Conservation (phyloP, 257 asterid species). For the Marsdenia floribunda region DNA sequence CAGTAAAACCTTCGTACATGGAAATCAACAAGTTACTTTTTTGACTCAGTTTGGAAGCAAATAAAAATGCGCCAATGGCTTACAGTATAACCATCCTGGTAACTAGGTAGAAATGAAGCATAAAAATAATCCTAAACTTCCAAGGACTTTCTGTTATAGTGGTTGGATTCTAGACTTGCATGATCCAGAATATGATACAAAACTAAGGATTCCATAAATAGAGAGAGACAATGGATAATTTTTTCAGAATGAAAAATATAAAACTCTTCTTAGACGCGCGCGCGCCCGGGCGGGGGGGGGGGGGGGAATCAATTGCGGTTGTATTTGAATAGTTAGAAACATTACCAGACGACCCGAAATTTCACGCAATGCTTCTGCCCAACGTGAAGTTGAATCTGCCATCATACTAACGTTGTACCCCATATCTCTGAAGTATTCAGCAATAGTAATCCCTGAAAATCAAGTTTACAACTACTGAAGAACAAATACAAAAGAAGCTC, state of each 20-base stretch:
- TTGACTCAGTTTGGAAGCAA: not conserved
- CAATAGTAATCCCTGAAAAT: constrained; percentile 88
- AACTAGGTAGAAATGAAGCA: not conserved
- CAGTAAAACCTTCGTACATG: not conserved
- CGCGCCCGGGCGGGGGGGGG: no score
- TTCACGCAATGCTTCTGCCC: constrained; percentile 99
- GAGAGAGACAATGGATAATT: not conserved
- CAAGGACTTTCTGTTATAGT: not conserved
- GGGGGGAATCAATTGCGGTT: not conserved
- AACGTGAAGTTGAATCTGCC: constrained; percentile 99
- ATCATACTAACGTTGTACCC: constrained; percentile 99
- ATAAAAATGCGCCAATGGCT: not conserved
- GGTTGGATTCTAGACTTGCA: not conserved
- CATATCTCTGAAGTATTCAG: constrained; percentile 99
- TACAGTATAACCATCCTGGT: not conserved
- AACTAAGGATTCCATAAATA: not conserved
- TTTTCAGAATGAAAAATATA: not conserved
- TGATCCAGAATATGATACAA: not conserved
- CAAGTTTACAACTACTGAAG: constrained; percentile 13
- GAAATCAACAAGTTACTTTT: not conserved
- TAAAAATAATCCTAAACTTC: not conserved
- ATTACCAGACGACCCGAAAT: constrained; percentile 97
- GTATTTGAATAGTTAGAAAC: not conserved
- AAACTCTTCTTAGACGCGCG: no score
- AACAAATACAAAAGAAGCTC: not conserved